Conservation (phyloP, 2,329 filamentous ascomycete genomes). For the Sporothrix pallida region DNA sequence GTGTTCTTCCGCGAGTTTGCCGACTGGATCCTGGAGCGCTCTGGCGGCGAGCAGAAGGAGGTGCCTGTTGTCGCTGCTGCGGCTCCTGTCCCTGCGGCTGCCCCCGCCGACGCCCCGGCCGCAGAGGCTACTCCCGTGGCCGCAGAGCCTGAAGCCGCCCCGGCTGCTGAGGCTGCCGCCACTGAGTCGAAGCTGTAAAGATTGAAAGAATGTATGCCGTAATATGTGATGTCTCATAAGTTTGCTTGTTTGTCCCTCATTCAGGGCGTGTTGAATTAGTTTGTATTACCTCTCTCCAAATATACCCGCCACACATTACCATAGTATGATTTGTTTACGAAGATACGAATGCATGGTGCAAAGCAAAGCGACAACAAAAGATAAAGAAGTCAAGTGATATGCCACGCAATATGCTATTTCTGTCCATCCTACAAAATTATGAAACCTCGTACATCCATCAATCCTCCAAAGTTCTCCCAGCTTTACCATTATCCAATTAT, state of each 20-base stretch:
- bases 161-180: constrained; percentile 1
- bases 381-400: background rate
- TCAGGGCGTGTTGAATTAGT: background rate
- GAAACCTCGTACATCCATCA: background rate
- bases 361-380: background rate
- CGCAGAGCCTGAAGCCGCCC: background rate
- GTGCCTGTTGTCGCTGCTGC: background rate
- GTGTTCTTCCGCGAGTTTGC: constrained; percentile 65
- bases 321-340: background rate
- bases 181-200: constrained; percentile 28
- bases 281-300: background rate
- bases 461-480: background rate
- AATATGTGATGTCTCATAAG: too few species aligned
- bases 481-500: constrained; percentile 1
- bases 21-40: constrained; percentile 67
- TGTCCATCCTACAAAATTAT: background rate
- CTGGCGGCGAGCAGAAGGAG: constrained; percentile 33
- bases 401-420: constrained; percentile 6
- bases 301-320: constrained; percentile 21
- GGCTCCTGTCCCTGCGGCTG: background rate
- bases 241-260: background rate
- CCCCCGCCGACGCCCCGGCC: background rate
- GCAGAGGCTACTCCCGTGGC: background rate
- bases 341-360: background rate
- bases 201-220: background rate